Evolutionary conservation across 139 green algal genomes (phyloP), one percentile per base, ranked within the genome.

Genomic region (Pycnococcus provasolii): DNA sequence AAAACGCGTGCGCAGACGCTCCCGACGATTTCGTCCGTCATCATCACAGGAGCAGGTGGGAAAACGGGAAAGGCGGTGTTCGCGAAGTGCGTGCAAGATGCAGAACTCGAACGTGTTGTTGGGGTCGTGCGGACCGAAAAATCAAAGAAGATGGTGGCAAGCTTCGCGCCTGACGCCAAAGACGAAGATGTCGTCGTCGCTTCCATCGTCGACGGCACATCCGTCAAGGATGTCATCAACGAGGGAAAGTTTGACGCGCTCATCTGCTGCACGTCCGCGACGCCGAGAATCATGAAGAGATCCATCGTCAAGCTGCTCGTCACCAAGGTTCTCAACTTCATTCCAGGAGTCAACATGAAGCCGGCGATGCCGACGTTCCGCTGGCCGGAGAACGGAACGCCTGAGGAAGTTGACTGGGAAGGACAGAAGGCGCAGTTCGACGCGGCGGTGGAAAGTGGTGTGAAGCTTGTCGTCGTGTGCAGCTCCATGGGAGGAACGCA

Each of bases 341-440:
- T 64, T 47, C 62, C 58, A 3, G 15, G 61, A 2, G 37, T n/a
- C 4, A 52, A 73, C 2, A 40, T 5, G 2, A 69, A 64, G 42
- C 67, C 46, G 26, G 26, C 26, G 26, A 26, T 26, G 1, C 73
- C 67, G 0, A 55, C 64, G 39, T 79, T 65, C 26, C 60, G 57
- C 13, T 79, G 53, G 13, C 46, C 64, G 15, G 41, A 57, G 1
- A 60, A 57, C 1, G 39, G 58, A 15, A 44, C 46, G 41, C 73
- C 73, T 1, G 62, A 76, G 55, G 44, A 69, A 45, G 68, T 69
- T 8, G 72, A 78, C 72, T 78, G 50, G 45, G 42, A 62, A n/a
- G 64, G 59, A 9, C 57, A 68, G 42, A 65, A 53, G 5, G 39
- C 42, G 1, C 70, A 77, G 57, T 77, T 80, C 53, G 75, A 80